Evolutionary conservation across 1,139 yeast genomes (phyloP).

Genomic region (Yamadazyma pseudoaaseri): DNA sequence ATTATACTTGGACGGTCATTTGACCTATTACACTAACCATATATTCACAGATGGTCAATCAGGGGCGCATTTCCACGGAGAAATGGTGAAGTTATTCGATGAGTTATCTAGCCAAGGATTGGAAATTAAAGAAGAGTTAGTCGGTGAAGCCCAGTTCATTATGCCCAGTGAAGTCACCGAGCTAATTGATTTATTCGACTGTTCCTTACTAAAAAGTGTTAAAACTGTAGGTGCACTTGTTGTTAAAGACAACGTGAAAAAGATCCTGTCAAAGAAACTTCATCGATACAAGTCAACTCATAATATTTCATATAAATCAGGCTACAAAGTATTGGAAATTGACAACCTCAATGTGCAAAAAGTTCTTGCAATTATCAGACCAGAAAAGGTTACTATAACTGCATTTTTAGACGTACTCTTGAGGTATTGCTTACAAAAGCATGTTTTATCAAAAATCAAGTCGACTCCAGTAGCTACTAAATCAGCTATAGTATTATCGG

Average conservation of each 20-base stretch:
- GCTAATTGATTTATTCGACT: too few relatives aligned
- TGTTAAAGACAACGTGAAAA: too few relatives aligned
- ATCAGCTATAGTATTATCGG: constrained; percentile 20
- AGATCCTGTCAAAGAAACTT: constrained; percentile 16
- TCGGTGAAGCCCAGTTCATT: constrained; percentile 1
- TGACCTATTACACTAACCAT: constrained; percentile 35
- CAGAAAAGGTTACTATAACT: constrained; percentile 23
- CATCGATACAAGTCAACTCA: constrained; percentile 13
- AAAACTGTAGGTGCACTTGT: too few relatives aligned
- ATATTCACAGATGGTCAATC: constrained; percentile 35
- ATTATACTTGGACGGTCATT: constrained; percentile 19
- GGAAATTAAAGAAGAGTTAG: constrained; percentile 1
- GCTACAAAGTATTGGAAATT: constrained; percentile 17
- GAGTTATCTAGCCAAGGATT: constrained; percentile 6
- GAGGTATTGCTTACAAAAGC: constrained; percentile 20
- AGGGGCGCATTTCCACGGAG: constrained; percentile 31
- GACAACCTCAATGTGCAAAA: constrained; percentile 10
- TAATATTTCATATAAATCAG: constrained; percentile 10
- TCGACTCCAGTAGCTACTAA: constrained; percentile 11
- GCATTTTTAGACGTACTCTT: constrained; percentile 23
- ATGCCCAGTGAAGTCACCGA: constrained; percentile 5
- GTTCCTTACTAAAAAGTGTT: too few relatives aligned
- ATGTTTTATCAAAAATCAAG: constrained; percentile 19
- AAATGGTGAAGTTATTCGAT: constrained; percentile 20
- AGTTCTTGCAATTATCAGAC: constrained; percentile 15